A percentile compares a stretch with the other conserved stretches of the same genome.
phyloP scores from a whole-genome alignment of 169 alveolate species.

The Perkinsus chesapeaki region DNA sequence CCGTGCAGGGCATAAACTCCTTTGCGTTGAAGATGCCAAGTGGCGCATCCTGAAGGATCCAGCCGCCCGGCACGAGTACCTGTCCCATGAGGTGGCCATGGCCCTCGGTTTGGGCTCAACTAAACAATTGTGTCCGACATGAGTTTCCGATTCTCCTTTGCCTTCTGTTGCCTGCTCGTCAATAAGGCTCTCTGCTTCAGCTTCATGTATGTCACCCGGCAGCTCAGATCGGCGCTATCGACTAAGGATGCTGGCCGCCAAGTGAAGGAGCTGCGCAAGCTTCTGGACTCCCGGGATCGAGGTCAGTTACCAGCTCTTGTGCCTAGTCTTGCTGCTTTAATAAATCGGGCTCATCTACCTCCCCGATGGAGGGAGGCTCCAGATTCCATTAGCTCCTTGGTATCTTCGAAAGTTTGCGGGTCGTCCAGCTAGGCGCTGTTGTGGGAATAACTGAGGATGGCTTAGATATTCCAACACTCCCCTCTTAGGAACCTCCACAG shows the following conservation, averaged over 20 bases:
- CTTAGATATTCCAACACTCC: not conserved
- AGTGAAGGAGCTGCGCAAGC: not conserved
- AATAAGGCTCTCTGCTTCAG: not conserved
- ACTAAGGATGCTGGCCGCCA: not conserved
- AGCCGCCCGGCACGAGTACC: not conserved
- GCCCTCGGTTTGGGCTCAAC: not conserved
- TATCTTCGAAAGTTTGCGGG: too few relatives aligned
- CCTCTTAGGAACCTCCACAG: not conserved
- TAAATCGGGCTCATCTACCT: too few relatives aligned
- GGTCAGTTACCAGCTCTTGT: not conserved
- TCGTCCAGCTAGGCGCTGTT: too few relatives aligned
- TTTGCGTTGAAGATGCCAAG: not conserved
- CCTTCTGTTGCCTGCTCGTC: not conserved
- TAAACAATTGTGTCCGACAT: not conserved
- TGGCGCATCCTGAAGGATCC: not conserved
- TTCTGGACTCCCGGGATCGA: not conserved
- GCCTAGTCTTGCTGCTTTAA: not conserved
- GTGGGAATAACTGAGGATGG: too few relatives aligned
- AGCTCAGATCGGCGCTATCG: not conserved
- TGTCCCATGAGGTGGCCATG: not conserved
- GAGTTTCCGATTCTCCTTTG: not conserved
- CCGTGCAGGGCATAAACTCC: not conserved
- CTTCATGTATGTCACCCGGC: not conserved
- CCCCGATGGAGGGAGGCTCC: too few relatives aligned
- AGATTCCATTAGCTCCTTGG: too few relatives aligned